A percentile compares a stretch with the other conserved stretches of the same genome.
These are phyloP conservation scores for Nakazawaea sp. DNA, from an alignment of 805 yeast genomes.

Conservation along the genomic window DNA sequence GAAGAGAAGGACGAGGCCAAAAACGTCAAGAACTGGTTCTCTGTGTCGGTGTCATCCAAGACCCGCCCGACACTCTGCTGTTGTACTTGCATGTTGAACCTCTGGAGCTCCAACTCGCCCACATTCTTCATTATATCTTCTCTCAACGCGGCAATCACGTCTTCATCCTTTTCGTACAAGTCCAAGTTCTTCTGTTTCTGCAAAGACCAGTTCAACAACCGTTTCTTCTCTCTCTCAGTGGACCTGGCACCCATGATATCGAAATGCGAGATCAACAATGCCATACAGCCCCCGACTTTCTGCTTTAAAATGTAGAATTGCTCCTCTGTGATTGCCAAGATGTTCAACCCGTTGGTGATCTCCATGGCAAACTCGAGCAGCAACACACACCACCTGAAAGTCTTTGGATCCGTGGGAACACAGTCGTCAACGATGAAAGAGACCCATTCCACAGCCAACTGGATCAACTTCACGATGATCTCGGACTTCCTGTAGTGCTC, in stretches of 20 bases:
- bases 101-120: constrained; percentile 50
- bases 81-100: constrained; percentile 34
- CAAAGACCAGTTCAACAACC: constrained; percentile 46
- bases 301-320: constrained; percentile 67
- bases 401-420: constrained; percentile 81
- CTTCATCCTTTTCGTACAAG: constrained; percentile 48
- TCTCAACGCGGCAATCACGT: constrained; percentile 49
- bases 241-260: constrained; percentile 98
- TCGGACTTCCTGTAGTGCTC: constrained; percentile 62
- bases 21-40: constrained; percentile 78
- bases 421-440: constrained; percentile 92
- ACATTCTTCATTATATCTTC: constrained; percentile 66
- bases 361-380: constrained; percentile 96
- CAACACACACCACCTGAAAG: constrained; percentile 93
- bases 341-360: constrained; percentile 85
- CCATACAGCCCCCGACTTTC: constrained; percentile 92
- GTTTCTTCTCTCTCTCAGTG: constrained; percentile 54
- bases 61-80: constrained; percentile 75
- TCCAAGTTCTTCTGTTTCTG: constrained; percentile 50
- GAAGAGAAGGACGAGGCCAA: constrained; percentile 86
- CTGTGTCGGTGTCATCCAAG: constrained; percentile 79
- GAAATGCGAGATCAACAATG: constrained; percentile 87
- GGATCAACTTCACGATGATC: constrained; percentile 64
- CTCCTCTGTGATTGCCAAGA: constrained; percentile 69
- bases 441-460: constrained; percentile 83